Conservation (phyloP, 2,329 filamentous ascomycete genomes). For the Hymenotorrendiella dingleyae region DNA sequence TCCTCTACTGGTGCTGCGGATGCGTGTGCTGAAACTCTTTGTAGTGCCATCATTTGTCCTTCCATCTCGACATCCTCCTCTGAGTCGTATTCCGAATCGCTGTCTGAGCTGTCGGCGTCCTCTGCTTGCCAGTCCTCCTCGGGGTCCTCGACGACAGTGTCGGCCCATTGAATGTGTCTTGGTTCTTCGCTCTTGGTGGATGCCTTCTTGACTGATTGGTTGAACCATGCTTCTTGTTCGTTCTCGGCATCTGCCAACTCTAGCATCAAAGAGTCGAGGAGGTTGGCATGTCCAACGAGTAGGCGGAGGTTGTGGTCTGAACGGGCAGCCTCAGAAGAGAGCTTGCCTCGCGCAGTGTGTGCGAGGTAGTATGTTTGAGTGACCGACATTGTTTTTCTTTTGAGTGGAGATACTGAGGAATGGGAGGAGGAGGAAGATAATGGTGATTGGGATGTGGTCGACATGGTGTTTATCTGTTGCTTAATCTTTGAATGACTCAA, state of each 20-base stretch:
- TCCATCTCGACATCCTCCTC: constrained; percentile 54
- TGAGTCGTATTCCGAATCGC: constrained; percentile 39
- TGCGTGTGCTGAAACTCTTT: constrained; percentile 39
- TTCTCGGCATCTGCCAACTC: constrained; percentile 86
- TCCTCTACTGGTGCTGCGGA: constrained; percentile 25
- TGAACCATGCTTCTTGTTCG: constrained; percentile 97
- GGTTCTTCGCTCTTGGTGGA: constrained; percentile 44
- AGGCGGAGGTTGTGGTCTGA: constrained; percentile 91
- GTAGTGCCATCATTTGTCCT: constrained; percentile 42
- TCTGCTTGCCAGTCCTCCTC: constrained; percentile 67
- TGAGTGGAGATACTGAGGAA: constrained; percentile 24
- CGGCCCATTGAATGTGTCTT: constrained; percentile 81
- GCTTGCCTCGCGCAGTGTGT: constrained; percentile 94
- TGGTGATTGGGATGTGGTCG: constrained; percentile 20
- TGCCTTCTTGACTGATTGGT: constrained; percentile 81
- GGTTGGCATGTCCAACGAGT: constrained; percentile 95
- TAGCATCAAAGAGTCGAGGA: constrained; percentile 93
- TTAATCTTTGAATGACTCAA: constrained; percentile 21
- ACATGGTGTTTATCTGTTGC: constrained; percentile 24
- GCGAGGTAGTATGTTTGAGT: constrained; percentile 98
- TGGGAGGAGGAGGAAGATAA: constrained; percentile 16
- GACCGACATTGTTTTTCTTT: constrained; percentile 89
- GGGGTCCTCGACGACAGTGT: constrained; percentile 66
- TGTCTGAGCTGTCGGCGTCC: constrained; percentile 49
- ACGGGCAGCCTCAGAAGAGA: constrained; percentile 82